phyloP scores from a whole-genome alignment of 768 basidiomycete genomes.

The Tulasnella sp. region DNA sequence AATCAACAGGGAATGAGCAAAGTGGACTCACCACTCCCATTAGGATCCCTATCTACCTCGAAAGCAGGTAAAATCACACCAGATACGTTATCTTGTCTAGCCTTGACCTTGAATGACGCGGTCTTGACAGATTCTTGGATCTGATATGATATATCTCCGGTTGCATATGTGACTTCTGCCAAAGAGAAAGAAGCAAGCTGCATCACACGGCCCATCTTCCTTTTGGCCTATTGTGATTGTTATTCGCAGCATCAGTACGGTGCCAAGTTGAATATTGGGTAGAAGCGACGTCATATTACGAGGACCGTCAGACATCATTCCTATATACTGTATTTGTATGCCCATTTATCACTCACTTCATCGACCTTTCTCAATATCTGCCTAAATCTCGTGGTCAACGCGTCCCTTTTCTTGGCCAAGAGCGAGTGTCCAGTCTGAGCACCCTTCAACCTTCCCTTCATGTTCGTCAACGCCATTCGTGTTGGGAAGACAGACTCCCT shows the following conservation, averaged over 20 bases:
- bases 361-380: constrained; percentile 94
- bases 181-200: constrained; percentile 98
- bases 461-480: constrained; percentile 92
- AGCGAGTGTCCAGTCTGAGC: constrained; percentile 92
- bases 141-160: constrained; percentile 93
- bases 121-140: constrained; percentile 91
- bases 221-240: constrained; percentile 63
- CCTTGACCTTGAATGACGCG: constrained; percentile 84
- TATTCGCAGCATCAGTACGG: too few relatives aligned
- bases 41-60: constrained; percentile 72
- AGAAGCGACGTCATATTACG: constrained; percentile 2
- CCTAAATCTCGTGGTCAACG: constrained; percentile 86
- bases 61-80: constrained; percentile 94
- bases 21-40: constrained; percentile 51
- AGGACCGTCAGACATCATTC: background rate
- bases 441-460: constrained; percentile 75
- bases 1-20: background rate
- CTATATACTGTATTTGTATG: background rate
- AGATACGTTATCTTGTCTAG: constrained; percentile 95
- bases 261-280: constrained; percentile 15
- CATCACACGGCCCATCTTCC: constrained; percentile 98
- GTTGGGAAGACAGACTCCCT: constrained; percentile 95
- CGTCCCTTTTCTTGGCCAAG: constrained; percentile 96
- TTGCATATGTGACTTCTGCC: constrained; percentile 96
- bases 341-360: constrained; percentile 47